Conservation (phyloP, 495 filamentous ascomycete species). For the Physcia stellaris region DNA sequence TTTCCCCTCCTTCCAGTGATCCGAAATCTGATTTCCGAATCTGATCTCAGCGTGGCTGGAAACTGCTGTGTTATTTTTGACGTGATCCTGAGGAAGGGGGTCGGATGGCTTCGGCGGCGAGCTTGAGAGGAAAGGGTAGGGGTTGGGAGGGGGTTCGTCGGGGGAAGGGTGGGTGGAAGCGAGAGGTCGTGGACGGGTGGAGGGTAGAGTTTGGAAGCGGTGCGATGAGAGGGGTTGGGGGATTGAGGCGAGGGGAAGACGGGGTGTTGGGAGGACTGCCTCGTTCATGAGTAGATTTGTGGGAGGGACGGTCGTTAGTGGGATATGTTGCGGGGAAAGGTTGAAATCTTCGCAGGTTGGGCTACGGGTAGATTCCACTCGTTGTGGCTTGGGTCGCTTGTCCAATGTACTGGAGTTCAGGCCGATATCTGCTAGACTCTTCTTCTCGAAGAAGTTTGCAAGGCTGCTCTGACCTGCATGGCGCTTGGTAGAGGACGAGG, state of each 20-base stretch:
- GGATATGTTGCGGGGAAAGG: too few relatives aligned
- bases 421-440: too few relatives aligned
- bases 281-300: background rate
- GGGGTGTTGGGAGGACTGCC: background rate
- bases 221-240: slow-evolving; percentile 14
- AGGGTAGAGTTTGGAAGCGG: slow-evolving; percentile 13
- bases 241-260: slow-evolving; percentile 4
- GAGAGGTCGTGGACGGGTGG: slow-evolving; percentile 10
- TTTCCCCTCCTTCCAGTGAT: too few relatives aligned
- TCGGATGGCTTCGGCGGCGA: too few relatives aligned
- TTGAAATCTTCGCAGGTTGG: too few relatives aligned
- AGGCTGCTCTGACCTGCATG: slow-evolving; percentile 33
- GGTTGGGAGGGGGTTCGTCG: slow-evolving; percentile 6
- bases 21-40: too few relatives aligned
- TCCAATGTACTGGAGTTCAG: too few relatives aligned
- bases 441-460: slow-evolving; percentile 26
- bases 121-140: slow-evolving; percentile 31
- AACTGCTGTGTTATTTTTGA: too few relatives aligned
- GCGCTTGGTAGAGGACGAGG: slow-evolving; percentile 8
- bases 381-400: background rate
- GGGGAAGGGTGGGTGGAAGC: slow-evolving; percentile 2
- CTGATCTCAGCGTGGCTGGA: too few relatives aligned
- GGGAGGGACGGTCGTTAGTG: background rate
- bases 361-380: background rate
- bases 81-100: too few relatives aligned